These are phyloP conservation scores for Paulownia fortunei DNA, from an alignment of 257 asterid genomes.

Conservation along the genomic window DNA sequence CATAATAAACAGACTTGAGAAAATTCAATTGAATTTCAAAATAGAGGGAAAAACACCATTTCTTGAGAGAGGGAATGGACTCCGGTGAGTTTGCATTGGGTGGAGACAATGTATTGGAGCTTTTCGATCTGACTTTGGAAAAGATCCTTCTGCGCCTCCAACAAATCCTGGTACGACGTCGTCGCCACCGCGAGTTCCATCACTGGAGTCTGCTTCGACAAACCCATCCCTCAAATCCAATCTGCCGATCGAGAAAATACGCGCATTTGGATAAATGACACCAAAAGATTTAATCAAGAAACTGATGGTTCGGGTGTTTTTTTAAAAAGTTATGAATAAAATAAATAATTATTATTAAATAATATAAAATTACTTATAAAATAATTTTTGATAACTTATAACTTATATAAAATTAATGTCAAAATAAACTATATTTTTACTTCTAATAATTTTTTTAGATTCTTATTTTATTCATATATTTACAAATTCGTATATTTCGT, in stretches of 20 bases:
- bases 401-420: too few relatives aligned
- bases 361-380: too few relatives aligned
- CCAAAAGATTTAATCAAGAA: too few relatives aligned
- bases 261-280: not conserved
- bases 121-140: too few relatives aligned
- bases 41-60: constrained; percentile 46
- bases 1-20: not conserved
- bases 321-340: too few relatives aligned
- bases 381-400: too few relatives aligned
- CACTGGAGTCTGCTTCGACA: constrained; percentile 36
- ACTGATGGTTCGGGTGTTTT: too few relatives aligned
- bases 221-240: constrained; percentile 39
- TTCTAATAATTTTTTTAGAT: too few relatives aligned
- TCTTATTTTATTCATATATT: too few relatives aligned
- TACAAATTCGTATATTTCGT: too few relatives aligned
- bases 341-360: too few relatives aligned
- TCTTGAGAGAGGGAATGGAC: constrained; percentile 82
- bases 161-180: constrained; percentile 49
- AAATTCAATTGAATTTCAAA: not conserved
- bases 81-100: constrained; percentile 80
- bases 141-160: constrained; percentile 63
- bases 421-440: too few relatives aligned
- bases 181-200: constrained; percentile 42
- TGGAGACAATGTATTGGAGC: constrained; percentile 57
- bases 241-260: not conserved